A percentile compares a stretch with the other conserved stretches of the same genome.
Conservation (phyloP, 345 rosid genomes). For the Citrus australasica region DNA sequence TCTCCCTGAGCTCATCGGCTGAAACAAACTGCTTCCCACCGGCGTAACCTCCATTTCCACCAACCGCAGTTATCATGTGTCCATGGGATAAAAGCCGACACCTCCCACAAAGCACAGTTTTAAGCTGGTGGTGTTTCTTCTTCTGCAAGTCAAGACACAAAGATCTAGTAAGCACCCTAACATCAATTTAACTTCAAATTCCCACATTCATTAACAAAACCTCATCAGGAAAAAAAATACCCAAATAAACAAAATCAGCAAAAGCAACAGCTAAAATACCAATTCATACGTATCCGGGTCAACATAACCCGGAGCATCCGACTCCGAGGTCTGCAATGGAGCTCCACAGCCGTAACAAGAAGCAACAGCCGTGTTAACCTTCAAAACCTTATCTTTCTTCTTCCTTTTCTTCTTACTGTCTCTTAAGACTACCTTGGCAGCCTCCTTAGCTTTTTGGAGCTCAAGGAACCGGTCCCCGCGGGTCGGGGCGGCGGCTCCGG, state of each 20-base stretch:
- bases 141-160: constrained; percentile 49
- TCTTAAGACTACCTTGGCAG: constrained; percentile 46
- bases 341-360: constrained; percentile 95
- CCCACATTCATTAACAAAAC: neutral
- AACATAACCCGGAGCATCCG: constrained; percentile 80
- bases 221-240: neutral
- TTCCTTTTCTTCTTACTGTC: constrained; percentile 45
- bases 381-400: constrained; percentile 35
- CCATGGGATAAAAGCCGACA: constrained; percentile 93
- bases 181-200: neutral
- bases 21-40: constrained; percentile 88
- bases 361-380: constrained; percentile 37
- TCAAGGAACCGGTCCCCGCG: constrained; percentile 72
- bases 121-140: constrained; percentile 93
- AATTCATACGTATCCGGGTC: constrained; percentile 59
- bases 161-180: neutral
- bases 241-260: neutral
- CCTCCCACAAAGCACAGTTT: constrained; percentile 84
- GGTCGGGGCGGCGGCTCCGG: constrained; percentile 73
- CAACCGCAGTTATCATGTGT: constrained; percentile 94
- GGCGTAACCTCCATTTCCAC: constrained; percentile 94
- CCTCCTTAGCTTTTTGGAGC: constrained; percentile 51
- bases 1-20: constrained; percentile 83
- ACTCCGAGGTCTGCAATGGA: constrained; percentile 76
- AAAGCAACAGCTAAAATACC: constrained; percentile 34